Percentiles rank a stretch among this genome's conserved stretches.
phyloP scores from a whole-genome alignment of 768 basidiomycete genomes.

The Suillus alpinus region DNA sequence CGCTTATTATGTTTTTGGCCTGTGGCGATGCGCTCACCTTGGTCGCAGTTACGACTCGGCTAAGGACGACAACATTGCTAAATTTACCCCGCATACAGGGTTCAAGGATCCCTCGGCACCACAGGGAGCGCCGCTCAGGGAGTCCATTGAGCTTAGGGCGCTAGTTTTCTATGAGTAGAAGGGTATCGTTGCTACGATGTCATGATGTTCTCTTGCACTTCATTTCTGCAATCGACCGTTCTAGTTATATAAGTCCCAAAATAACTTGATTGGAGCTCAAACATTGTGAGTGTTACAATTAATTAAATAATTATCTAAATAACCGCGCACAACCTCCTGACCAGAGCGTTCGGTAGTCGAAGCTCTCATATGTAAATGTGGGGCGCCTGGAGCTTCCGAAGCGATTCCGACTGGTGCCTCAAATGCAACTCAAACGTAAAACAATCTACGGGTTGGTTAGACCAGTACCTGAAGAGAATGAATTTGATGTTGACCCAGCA shows the following conservation, averaged over 20 bases:
- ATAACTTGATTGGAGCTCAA: not conserved
- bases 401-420: not conserved
- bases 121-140: constrained; percentile 42
- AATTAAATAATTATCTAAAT: no score
- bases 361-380: no score
- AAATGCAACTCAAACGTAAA: not conserved
- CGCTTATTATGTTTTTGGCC: not conserved
- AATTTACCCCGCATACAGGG: constrained; percentile 62
- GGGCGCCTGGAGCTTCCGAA: not conserved
- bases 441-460: not conserved
- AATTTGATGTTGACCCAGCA: no score
- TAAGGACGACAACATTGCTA: constrained; percentile 46
- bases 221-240: not conserved
- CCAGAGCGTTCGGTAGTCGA: no score
- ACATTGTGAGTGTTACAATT: not conserved
- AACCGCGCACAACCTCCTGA: no score
- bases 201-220: not conserved
- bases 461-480: not conserved
- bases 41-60: constrained; percentile 37
- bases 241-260: not conserved
- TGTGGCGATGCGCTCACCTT: not conserved
- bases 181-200: constrained; percentile 8
- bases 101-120: constrained; percentile 57
- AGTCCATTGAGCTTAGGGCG: constrained; percentile 62
- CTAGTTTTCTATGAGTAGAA: constrained; percentile 57